Evolutionary conservation across 805 yeast genomes (phyloP), one percentile per base, ranked within the genome.

Genomic region (Yarrowia divulgata): DNA sequence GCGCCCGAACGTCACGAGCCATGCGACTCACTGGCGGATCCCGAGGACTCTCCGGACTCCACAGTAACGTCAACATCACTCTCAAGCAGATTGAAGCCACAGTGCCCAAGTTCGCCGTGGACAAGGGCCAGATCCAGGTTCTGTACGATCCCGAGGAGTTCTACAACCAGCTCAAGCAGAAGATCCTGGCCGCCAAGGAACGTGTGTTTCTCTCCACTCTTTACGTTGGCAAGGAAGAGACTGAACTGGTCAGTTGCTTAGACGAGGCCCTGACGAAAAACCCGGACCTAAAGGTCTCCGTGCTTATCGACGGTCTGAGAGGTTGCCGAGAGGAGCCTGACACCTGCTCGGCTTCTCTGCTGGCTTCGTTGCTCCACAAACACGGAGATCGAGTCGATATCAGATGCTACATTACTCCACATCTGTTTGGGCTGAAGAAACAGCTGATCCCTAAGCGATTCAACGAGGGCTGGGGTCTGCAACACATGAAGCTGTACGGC

Each of bases 401-500:
- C 60, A 81, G 97, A 73, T 84, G 93, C 83, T 95, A 91, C 78
- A 96, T 90, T 74, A 94, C 99, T 0, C 99, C 99, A 0, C 88
- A 89, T 71, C 83, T 91, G 73, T 80, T 84, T 48, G 97, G 97
- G 0, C 75, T 91, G 70, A 84, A 85, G 69, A 87, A 88, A 75
- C 73, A 79, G 9, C 57, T 90, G 54, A 83, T 92, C 2, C 99
- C 99, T 0, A 88, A 85, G 70, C 84, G 99, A 71, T 82, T 94
- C 72, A 93, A 93, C 78, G 99, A 95, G 79, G 93, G 96, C 3
- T 82, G 85, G 73, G 99, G 99, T 0, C 83, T 95, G 66, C 99
- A 95, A 78, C 99, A 95, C 76, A 95, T 95, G 98, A 95, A 95
- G 77, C 84, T 95, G 37, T 95, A 95, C 77, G 99, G 99, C 1